Evolutionary conservation across 768 basidiomycete species (phyloP), one percentile per base, ranked within the genome.

Genomic region (Serendipita sp.): DNA sequence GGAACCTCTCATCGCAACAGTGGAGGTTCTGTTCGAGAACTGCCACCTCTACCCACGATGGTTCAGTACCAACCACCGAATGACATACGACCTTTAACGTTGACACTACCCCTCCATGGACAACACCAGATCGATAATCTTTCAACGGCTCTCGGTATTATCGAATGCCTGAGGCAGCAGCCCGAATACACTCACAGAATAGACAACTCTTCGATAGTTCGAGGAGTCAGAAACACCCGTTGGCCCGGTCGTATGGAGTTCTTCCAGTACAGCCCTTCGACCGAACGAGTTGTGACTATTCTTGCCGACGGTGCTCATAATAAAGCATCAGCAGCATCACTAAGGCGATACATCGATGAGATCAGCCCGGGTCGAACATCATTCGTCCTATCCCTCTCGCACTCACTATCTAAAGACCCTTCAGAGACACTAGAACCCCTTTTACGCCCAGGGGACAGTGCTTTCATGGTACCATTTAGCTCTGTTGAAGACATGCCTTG

Each of bases 241-340:
- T 99, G 95, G 94, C 83, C 83, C 10, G 95, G 95, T 3, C 76
- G 95, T 63, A 80, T 97, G 11, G 86, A 87, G 0, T 96, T 86
- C 73, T 82, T 60, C 27, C 27, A 33, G n/a, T 60, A 27, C 34
- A 36, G 10, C 4, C 34, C 55, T 10, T 37, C 55, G 33, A 60
- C 8, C 29, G 55, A 34, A 4, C 18, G n/a, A 34, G 8, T 10
- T 3, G 67, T 80, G 5, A 73, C 72, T 23, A 68, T 94, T 11
- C 79, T 98, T 10, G 87, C 86, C 3, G 96, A 99, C 70, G 96
- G 96, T 2, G 95, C 96, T 0, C 96, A 98, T 72, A 99, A 98
- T 71, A 75, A 84, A 4, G 85, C 89, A 3, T 91, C 91, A 0
- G 80, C 91, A 0, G 67, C 72, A 33, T 81, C 81, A 0, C 81